Evolutionary conservation across 2,329 filamentous ascomycete species (phyloP), one percentile per base, ranked within the genome.

Genomic region (Botryotinia calthae): DNA sequence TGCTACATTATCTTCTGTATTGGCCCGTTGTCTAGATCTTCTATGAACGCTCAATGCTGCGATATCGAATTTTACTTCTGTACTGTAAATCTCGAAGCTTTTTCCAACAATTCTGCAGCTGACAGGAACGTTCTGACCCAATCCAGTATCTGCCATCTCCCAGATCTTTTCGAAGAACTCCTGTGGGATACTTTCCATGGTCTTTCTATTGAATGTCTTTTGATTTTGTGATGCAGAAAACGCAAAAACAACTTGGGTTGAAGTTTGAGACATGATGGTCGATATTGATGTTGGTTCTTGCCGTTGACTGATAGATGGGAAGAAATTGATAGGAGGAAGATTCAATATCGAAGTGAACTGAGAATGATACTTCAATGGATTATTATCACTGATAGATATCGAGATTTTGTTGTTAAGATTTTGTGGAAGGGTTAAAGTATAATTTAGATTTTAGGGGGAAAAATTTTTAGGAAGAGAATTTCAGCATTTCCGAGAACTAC

Each of bases 291-390:
- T 54, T 54, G 10, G 16, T 54, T n/a, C 25, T n/a, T n/a, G 25
- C n/a, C 12, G 25, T 14, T 54, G 10, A n/a, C 7, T 54, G 25
- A 51, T 5, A 44, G 12, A 44, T 37, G 48, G 12, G 12, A 54
- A 12, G 25, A 4, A 14, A 51, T 51, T 10, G 25, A 14, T 6
- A 51, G 5, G 25, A 51, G 25, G 12, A 14, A n/a, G 12, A n/a
- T n/a, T 16, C 48, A n/a, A 51, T n/a, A 16, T 51, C 25, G 25
- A 51, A 12, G 22, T 51, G 25, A 54, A 34, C 8, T 58, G 18
- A 20, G 1, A 20, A 10, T 9, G 2, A 20, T 2, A 10, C 18
- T 2, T 8, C 6, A 37, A 22, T 7, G 10, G 2, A 10, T 16
- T 7, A 0, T 37, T 25, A 22, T 37, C 20, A 2, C 20, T 37